Evolutionary conservation across 225 moss, liverwort and hornwort genomes (phyloP), one percentile per base, ranked within the genome.

Genomic region (Bryum argenteum): DNA sequence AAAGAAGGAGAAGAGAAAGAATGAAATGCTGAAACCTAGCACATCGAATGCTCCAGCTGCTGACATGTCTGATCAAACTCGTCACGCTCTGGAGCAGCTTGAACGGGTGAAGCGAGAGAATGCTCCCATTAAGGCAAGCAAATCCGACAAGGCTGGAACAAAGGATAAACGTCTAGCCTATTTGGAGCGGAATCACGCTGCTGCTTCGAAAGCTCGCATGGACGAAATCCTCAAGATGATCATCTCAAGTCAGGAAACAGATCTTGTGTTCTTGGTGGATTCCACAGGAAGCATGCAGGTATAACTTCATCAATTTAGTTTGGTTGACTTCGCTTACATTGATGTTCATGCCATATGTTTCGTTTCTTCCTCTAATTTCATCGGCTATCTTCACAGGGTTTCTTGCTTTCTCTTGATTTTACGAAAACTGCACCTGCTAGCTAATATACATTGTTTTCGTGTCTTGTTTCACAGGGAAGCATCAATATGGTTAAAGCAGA

Each of bases 281-380:
- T 85, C 91, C 4, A 93, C 96, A 8, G 91, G 93, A 60, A 97
- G 96, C 74, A 97, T 97, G 96, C 93, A 93, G 91, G 94, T 94
- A 76, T 12, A 19, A 61, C 55, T 45, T 47, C 33, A 33, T 33
- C 33, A 33, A 8, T 14, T 50, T 19, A 51, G 45, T 60, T n/a
- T 8, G 59, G 6, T 60, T 3, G 28, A 13, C 16, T 71, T 74
- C 71, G 14, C 43, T 1, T 58, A 9, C 33, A 33, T 65, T 52
- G 11, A 5, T 63, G 61, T 62, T 63, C 11, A 14, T 26, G 37
- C 4, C 4, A 26, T 26, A 26, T 26, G 33, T 33, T 6, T 33
- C 33, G 33, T 33, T 33, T 33, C 33, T 33, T 33, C 33, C 33
- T 33, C 33, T 0, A 33, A 33, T 6, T 33, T 33, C 7, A 33